Evolutionary conservation across 768 basidiomycete genomes (phyloP), one percentile per base, ranked within the genome.

Genomic region (Trametes cinnabarina): DNA sequence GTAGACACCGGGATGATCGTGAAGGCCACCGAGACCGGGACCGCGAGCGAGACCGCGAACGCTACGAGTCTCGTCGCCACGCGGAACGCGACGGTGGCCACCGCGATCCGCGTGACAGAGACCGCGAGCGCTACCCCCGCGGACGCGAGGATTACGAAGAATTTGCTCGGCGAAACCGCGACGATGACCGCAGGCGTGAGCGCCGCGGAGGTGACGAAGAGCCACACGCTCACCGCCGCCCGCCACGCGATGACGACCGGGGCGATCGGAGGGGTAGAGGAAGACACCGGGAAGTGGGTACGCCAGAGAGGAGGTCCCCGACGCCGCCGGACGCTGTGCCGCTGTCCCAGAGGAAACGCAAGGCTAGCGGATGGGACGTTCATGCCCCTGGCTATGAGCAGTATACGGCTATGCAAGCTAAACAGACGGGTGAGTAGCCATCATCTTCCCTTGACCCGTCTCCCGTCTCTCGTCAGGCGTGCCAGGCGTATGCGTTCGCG

Each of bases 381-480:
- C 90, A 94, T 72, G 92, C 95, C 17, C 90, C 92, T 3, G 94
- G 94, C 4, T 98, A 97, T 63, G 96, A 98, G 68, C 90, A 91
- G 65, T 92, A 97, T 66, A 88, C 88, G 4, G 94, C 96, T 15
- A 82, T 94, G 79, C 94, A 98, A 71, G 97, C 97, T n/a, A 99
- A 99, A 73, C 90, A 94, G 76, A 98, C 95, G 41, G 97, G 96
- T 93, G 63, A 55, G 72, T 63, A n/a, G 32, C 20, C 8, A 32
- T 44, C 9, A 40, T 47, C 32, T 15, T n/a, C 20, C 20, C 15
- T 7, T 44, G 4, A 12, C 11, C 12, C 41, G 30, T 14, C 25
- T 25, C 25, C 14, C 2, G 22, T 23, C 35, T 26, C 28, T 47
- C 34, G 48, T 51, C 47, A 23, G 30, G 15, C 56, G 49, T 40